Evolutionary conservation across 768 basidiomycete genomes (phyloP).

Genomic region (Rhizopogon vinicolor): DNA sequence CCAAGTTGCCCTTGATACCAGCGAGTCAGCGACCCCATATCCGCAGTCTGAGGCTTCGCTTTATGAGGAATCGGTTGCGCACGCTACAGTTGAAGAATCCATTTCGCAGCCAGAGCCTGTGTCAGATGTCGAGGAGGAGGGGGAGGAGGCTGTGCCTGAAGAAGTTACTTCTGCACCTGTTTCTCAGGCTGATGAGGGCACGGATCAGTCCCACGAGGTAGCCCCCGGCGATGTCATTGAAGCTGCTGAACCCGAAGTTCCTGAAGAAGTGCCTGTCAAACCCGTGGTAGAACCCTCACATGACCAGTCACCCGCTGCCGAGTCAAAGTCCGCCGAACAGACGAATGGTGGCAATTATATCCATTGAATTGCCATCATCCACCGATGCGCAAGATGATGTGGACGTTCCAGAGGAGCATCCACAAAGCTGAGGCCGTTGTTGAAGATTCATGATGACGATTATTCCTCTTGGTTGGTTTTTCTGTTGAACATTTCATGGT

Average conservation of each 20-base stretch:
- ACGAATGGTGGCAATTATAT: not conserved
- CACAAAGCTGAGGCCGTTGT: not conserved
- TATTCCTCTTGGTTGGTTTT: not conserved
- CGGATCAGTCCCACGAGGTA: not conserved
- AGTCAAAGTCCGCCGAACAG: not conserved
- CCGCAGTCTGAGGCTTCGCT: not conserved
- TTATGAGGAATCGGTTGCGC: not conserved
- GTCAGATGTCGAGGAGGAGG: not conserved
- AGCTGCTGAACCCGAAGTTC: not conserved
- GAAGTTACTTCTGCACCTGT: not conserved
- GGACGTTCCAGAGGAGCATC: not conserved
- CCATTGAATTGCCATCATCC: not conserved
- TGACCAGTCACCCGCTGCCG: not conserved
- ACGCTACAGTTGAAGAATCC: not conserved
- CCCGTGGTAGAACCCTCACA: not conserved
- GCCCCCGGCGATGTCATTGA: not conserved
- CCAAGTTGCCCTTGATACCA: constrained; percentile 23
- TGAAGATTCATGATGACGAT: not conserved
- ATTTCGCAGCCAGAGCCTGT: not conserved
- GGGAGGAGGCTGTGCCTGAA: constrained; percentile 1
- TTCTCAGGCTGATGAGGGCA: not conserved
- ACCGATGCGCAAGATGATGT: not conserved
- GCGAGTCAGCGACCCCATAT: constrained; percentile 12
- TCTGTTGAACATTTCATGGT: not conserved
- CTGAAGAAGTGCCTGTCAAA: not conserved